Percentiles rank a stretch among this genome's conserved stretches.
Conservation (phyloP, 1,139 yeast genomes). For the Yamadazyma diddensiae region DNA sequence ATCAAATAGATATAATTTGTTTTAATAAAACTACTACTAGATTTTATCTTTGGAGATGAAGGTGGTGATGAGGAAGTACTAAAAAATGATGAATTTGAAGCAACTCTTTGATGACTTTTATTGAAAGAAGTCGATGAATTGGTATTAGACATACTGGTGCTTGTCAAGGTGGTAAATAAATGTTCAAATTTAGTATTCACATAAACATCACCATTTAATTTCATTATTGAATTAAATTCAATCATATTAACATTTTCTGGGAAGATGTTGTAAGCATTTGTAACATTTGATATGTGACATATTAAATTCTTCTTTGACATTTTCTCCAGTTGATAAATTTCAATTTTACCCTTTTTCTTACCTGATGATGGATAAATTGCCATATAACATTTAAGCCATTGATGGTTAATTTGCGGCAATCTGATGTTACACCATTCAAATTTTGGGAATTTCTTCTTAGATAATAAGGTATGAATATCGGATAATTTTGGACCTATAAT, state of each 20-base stretch:
- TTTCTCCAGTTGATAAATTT: conserved; percentile 44
- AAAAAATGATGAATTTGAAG: conserved; percentile 20
- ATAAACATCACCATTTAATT: conserved; percentile 48
- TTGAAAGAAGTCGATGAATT: conserved; percentile 1
- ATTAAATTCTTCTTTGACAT: conserved; percentile 44
- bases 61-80: conserved; percentile 18
- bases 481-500: conserved; percentile 50
- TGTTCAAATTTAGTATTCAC: conserved; percentile 42
- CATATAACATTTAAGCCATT: conserved; percentile 52
- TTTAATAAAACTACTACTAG: conserved; percentile 25
- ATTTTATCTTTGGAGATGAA: conserved; percentile 15
- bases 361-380: conserved; percentile 42
- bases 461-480: conserved; percentile 52
- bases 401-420: conserved; percentile 52
- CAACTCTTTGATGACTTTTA: conserved; percentile 19
- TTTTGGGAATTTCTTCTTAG: conserved; percentile 41
- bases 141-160: conserved; percentile 1
- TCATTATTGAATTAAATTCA: conserved; percentile 51
- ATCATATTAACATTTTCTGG: conserved; percentile 55
- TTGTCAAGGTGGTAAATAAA: conserved; percentile 18
- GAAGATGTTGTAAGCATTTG: conserved; percentile 47
- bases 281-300: conserved; percentile 41
- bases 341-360: conserved; percentile 46
- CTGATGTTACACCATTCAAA: conserved; percentile 57
- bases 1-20: conserved; percentile 45